phyloP scores from a whole-genome alignment of 2,329 filamentous ascomycete species.

The Botrytis deweyae region DNA sequence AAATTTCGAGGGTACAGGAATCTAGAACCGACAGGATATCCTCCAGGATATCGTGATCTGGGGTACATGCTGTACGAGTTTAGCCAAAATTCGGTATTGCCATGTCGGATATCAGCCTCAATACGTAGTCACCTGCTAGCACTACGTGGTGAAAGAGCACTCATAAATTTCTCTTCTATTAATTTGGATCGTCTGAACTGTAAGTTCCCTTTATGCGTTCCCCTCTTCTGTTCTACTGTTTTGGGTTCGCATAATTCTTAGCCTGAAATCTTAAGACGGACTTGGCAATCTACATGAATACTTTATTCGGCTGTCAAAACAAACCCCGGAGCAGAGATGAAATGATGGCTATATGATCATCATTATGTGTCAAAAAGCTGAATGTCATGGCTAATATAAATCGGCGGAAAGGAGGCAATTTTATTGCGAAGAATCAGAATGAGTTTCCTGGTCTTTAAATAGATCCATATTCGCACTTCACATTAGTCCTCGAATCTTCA shows the following conservation, averaged over 20 bases:
- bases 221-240: slow-evolving; percentile 2
- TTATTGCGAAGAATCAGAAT: not conserved
- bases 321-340: not conserved
- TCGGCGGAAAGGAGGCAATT: slow-evolving; percentile 1
- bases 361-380: not conserved
- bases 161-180: not conserved
- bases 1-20: not conserved
- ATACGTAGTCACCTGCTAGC: not conserved
- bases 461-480: not conserved
- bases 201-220: not conserved
- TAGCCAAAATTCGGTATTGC: slow-evolving; percentile 1
- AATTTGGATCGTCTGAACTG: not conserved
- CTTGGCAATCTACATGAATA: slow-evolving; percentile 1
- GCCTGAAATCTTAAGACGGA: slow-evolving; percentile 11
- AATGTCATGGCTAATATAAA: not conserved
- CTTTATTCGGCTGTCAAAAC: slow-evolving; percentile 1
- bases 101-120: not conserved
- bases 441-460: not conserved
- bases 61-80: slow-evolving; percentile 4
- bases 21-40: not conserved
- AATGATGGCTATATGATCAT: not conserved
- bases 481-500: not conserved
- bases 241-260: slow-evolving; percentile 1
- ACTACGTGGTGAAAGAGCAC: not conserved
- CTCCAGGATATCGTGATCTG: not conserved